Evolutionary conservation across 805 yeast species (phyloP).

Genomic region (Debaryomyces tyrocola): DNA sequence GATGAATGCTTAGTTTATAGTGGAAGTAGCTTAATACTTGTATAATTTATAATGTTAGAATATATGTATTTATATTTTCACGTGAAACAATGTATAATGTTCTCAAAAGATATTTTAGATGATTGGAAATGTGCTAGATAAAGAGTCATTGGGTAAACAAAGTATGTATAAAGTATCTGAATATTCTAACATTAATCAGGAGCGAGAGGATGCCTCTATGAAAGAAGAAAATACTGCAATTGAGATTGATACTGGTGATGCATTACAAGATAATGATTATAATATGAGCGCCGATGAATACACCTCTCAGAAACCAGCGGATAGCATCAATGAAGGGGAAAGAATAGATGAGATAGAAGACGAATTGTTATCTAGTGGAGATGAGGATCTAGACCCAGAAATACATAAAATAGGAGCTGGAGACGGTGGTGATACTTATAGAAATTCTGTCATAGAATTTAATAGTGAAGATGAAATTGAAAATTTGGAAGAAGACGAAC

Average conservation of each 20-base stretch:
- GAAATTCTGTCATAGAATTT: conserved; percentile 8
- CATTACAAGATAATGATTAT: background rate
- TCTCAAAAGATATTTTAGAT: too few relatives aligned
- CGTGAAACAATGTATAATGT: background rate
- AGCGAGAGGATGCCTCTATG: background rate
- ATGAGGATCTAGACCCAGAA: background rate
- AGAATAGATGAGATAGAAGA: conserved; percentile 1
- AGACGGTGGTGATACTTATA: background rate
- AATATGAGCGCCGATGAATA: background rate
- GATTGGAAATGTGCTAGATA: too few relatives aligned
- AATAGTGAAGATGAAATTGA: conserved; percentile 27
- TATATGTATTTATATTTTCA: background rate
- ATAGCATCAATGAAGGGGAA: background rate
- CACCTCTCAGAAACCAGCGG: background rate
- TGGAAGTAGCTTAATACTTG: background rate
- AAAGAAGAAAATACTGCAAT: background rate
- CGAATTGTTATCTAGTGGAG: background rate
- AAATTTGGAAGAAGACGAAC: conserved; percentile 19
- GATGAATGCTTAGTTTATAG: background rate
- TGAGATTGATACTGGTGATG: conserved; percentile 1
- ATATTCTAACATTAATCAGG: background rate
- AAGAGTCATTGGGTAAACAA: background rate
- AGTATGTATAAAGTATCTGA: background rate
- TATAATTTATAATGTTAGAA: background rate
- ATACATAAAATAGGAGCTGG: background rate